These are phyloP conservation scores for Ganoderma leucocontextum DNA, from an alignment of 1,284 basidiomycete species.

Conservation along the genomic window DNA sequence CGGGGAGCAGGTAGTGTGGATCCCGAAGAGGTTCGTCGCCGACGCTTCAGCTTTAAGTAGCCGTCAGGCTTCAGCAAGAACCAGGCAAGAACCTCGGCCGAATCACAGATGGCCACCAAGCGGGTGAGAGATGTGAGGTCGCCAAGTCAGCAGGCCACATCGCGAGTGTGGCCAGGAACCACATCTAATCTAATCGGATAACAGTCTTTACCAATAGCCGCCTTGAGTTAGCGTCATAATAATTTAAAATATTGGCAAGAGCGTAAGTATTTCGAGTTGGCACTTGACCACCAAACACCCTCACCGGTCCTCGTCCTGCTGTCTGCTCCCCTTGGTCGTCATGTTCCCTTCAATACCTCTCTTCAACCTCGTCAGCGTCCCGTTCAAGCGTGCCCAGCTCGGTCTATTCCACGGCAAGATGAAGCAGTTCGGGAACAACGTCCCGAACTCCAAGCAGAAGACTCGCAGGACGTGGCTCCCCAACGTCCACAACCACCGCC, in stretches of 20 bases:
- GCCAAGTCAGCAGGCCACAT: constrained; percentile 15
- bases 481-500: constrained; percentile 80
- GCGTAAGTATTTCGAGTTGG: too few species aligned
- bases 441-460: constrained; percentile 91
- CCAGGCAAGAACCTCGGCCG: constrained; percentile 34
- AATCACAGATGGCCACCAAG: constrained; percentile 20
- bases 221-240: too few species aligned
- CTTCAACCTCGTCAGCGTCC: constrained; percentile 55
- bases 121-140: constrained; percentile 8
- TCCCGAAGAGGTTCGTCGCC: background rate
- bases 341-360: constrained; percentile 49
- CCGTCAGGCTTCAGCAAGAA: constrained; percentile 23
- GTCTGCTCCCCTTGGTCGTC: constrained; percentile 18
- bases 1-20: background rate
- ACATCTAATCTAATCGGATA: constrained; percentile 32
- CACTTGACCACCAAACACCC: background rate
- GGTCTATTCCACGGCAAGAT: constrained; percentile 85
- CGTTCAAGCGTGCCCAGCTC: constrained; percentile 79
- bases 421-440: constrained; percentile 88
- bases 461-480: constrained; percentile 92
- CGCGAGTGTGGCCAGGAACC: background rate
- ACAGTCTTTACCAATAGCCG: too few species aligned
- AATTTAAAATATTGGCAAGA: too few species aligned
- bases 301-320: background rate
- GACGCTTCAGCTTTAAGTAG: background rate